phyloP scores from a whole-genome alignment of 306 rosid genomes.

The Myrica gale region DNA sequence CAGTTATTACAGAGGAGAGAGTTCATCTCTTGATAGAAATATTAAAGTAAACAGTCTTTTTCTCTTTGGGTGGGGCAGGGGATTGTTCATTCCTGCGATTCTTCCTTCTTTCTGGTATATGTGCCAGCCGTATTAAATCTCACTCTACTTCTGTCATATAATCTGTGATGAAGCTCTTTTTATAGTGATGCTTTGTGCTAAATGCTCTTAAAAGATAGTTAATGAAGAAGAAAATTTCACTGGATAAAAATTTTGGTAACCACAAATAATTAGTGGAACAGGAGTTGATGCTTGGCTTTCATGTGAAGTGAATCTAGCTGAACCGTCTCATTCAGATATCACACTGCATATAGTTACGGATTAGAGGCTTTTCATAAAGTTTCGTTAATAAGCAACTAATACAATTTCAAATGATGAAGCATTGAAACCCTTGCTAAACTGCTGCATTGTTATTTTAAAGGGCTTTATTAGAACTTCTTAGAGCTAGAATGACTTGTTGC shows the following conservation, averaged over 20 bases:
- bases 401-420: not conserved
- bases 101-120: not conserved
- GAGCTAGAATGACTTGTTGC: not conserved
- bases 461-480: not conserved
- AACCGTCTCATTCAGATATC: not conserved
- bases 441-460: not conserved
- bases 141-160: not conserved
- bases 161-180: not conserved
- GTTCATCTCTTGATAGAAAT: not conserved
- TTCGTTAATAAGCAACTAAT: not conserved
- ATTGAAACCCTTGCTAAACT: not conserved
- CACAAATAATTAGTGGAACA: not conserved
- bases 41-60: not conserved
- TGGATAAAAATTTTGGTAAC: not conserved
- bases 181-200: not conserved
- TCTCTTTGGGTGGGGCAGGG: not conserved
- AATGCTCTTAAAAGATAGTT: not conserved
- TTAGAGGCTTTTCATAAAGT: not conserved
- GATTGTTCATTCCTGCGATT: not conserved
- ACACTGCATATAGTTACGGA: not conserved
- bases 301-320: not conserved
- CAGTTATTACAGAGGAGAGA: not conserved
- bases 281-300: not conserved
- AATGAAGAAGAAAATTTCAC: not conserved
- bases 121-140: not conserved